These are phyloP conservation scores for Dendrocalamus latiflorus DNA, from an alignment of 202 grass and related monocot genomes.

Conservation along the genomic window DNA sequence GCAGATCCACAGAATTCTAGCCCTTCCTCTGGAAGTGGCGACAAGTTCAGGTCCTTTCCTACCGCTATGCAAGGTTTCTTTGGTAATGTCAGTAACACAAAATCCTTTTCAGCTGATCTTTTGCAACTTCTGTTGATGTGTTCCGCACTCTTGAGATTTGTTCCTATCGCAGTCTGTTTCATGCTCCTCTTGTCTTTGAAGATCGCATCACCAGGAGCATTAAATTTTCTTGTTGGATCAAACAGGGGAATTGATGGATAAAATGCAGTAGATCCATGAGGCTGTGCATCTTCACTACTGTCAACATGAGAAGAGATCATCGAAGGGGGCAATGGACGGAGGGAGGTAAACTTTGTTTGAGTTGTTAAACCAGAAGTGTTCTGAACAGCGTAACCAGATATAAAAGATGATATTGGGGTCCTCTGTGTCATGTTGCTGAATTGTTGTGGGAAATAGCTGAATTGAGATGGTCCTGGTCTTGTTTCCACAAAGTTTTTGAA, in stretches of 20 bases:
- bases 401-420: slow-evolving; percentile 26
- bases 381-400: slow-evolving; percentile 21
- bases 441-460: slow-evolving; percentile 22
- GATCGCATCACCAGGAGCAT: not conserved
- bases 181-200: slow-evolving; percentile 18
- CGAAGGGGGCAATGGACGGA: slow-evolving; percentile 51
- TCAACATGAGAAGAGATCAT: slow-evolving; percentile 44
- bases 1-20: slow-evolving; percentile 16
- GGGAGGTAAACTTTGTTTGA: slow-evolving; percentile 52
- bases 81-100: not conserved
- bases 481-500: slow-evolving; percentile 28
- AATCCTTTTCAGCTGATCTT: slow-evolving; percentile 34
- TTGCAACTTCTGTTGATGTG: slow-evolving; percentile 36
- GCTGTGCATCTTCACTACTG: slow-evolving; percentile 12
- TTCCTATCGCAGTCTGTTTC: slow-evolving; percentile 25
- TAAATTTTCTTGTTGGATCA: slow-evolving; percentile 17
- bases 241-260: slow-evolving; percentile 21
- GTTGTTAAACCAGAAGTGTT: slow-evolving; percentile 11
- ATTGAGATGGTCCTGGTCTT: slow-evolving; percentile 21
- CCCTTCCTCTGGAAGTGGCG: not conserved
- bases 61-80: slow-evolving; percentile 41
- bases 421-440: slow-evolving; percentile 38
- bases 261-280: slow-evolving; percentile 28
- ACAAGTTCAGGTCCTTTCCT: not conserved
- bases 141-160: slow-evolving; percentile 23